Evolutionary conservation across 192 early-diverging fungal genomes (phyloP), one percentile per base, ranked within the genome.

Genomic region (Backusella tarrabulga): DNA sequence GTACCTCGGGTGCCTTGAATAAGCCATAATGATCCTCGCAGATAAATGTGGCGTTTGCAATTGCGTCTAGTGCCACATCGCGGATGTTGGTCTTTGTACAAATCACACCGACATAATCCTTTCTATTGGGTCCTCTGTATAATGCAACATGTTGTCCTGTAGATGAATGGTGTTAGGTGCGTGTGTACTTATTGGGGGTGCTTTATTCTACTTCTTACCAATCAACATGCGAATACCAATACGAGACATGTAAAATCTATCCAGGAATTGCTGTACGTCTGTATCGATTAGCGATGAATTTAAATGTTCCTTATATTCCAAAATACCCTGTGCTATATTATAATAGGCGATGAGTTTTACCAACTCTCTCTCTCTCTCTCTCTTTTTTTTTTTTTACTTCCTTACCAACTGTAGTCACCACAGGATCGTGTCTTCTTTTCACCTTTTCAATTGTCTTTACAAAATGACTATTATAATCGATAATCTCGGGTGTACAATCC

Each of bases 171-270:
- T 44, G 38, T 40, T 9, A 40, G 9, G 38, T 40, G 38, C 0
- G 32, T 32, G 32, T 32, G 1, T 32, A 32, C 32, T 32, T 32
- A 32, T 40, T 1, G 38, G 7, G 7, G 38, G 7, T 40, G 38
- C 9, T 40, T 40, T 40, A 9, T 11, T 40, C 11, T 40, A 6
- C 8, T 11, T 9, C 38, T 84, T 89, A 81, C 94, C 97, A 77
- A 99, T 96, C 68, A 99, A 88, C 94, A 97, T 96, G 68, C 97
- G 92, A 81, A 99, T 97, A n/a, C 97, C 97, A 75, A 98, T 98
- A 69, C 97, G 93, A 34, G 94, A 96, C 91, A 97, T 93, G 85
- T 98, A 97, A 86, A 98, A 98, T 41, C 95, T 91, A 85, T 97
- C 96, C 75, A 98, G 83, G 76, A 98, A 98, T 35, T 90, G 86